Percentiles rank a stretch among this genome's conserved stretches.
phyloP scores from a whole-genome alignment of 2,329 filamentous ascomycete genomes.

The Hirsutella rhossiliensis region DNA sequence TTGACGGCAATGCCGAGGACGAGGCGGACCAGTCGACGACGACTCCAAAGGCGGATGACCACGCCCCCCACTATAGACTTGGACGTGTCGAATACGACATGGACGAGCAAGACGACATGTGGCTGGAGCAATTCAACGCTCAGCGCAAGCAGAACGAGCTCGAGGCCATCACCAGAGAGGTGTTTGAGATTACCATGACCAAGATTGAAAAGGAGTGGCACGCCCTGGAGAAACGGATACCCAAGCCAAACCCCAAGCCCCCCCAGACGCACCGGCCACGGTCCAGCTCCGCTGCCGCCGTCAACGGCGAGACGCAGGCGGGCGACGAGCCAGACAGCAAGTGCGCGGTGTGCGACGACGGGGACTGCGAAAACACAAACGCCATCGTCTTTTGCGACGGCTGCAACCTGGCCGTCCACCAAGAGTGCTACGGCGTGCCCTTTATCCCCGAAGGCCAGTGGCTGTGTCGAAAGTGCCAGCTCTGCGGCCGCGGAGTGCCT shows the following conservation, averaged over 20 bases:
- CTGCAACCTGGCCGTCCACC: conserved; percentile 92
- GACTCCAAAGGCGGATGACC: conserved; percentile 15
- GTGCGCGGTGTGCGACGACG: conserved; percentile 95
- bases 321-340: conserved; percentile 96
- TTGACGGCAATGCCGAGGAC: conserved; percentile 46
- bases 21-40: conserved; percentile 35
- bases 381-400: conserved; percentile 98
- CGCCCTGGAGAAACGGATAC: conserved; percentile 87
- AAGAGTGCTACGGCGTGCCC: conserved; percentile 96
- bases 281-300: conserved; percentile 86
- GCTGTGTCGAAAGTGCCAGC: conserved; percentile 92
- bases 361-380: conserved; percentile 98
- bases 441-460: conserved; percentile 98
- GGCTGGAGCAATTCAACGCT: conserved; percentile 75
- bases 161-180: conserved; percentile 77
- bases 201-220: conserved; percentile 99
- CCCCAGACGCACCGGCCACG: conserved; percentile 87
- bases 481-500: conserved; percentile 83
- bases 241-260: conserved; percentile 92
- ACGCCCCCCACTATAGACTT: conserved; percentile 30
- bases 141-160: conserved; percentile 63
- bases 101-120: conserved; percentile 98
- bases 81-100: conserved; percentile 97
- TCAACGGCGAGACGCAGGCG: conserved; percentile 75
- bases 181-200: conserved; percentile 96